Evolutionary conservation across 2,329 filamentous ascomycete species (phyloP), one percentile per base, ranked within the genome.

Genomic region (Chrysoporthe puriensis): DNA sequence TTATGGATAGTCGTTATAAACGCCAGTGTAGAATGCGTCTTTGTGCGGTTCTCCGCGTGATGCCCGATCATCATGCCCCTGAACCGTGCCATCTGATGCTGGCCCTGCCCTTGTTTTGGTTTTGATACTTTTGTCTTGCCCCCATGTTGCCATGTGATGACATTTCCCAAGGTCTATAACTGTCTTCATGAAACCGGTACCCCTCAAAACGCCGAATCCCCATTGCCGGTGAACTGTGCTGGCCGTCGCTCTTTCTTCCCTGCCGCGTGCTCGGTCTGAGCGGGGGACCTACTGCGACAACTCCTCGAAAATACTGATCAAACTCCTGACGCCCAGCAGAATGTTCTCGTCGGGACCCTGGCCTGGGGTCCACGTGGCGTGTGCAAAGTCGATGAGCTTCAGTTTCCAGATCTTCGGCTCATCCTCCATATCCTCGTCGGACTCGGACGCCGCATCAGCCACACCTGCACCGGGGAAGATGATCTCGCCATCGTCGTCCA

Each of bases 331-430:
- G 0, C 94, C 94, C 46, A 82, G 82, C 43, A 97, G 82, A 16
- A 86, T 82, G 75, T 98, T 98, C 79, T 97, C 90, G 77, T 99
- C 96, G 0, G 91, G 90, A 0, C 95, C 95, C 73, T 91, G 80
- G 1, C 93, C 93, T 0, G 92, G 91, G 1, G 88, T 91, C 90
- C 91, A 98, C 62, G 84, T 81, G 13, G 96, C 96, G 79, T 99
- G 96, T 1, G 96, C 96, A 84, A 99, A 99, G 78, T 99, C 96
- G 73, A 99, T 99, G 71, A 99, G 84, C 76, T 95, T 96, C 62
- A 97, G 84, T 14, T 88, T 86, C 74, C 91, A 93, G 56, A 97
- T 87, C 73, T 90, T 90, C 0, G 91, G 91, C 69, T 80, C 76
- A 63, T 86, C 82, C 58, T 83, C 80, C 2, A 88, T 85, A 1